Conservation (phyloP, 305 asterid species). For the Fraxinus baroniana region DNA sequence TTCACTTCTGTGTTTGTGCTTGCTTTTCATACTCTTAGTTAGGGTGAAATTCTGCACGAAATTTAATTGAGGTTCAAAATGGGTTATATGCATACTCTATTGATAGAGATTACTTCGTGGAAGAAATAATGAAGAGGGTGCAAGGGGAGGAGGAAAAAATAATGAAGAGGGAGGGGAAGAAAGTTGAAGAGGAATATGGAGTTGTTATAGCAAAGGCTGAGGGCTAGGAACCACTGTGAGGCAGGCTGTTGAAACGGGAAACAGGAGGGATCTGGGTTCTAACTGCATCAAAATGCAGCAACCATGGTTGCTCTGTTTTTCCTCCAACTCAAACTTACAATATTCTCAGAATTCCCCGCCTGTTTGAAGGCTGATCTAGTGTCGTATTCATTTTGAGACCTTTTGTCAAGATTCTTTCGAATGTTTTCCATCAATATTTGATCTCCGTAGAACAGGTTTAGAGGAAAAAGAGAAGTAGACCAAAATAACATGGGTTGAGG, state of each 20-base stretch:
- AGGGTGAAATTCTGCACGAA: neutral
- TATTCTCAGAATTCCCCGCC: neutral
- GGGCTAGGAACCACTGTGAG: conserved; percentile 5
- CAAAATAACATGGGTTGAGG: neutral
- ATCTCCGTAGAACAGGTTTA: neutral
- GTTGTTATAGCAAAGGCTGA: neutral
- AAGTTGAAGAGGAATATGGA: neutral
- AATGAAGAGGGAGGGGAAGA: conserved; percentile 2
- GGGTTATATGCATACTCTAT: neutral
- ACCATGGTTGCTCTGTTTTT: neutral
- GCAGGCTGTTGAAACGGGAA: neutral
- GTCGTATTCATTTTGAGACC: neutral
- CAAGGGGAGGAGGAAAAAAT: neutral
- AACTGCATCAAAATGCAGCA: neutral
- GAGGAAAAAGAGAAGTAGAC: neutral
- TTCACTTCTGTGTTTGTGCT: conserved; percentile 15
- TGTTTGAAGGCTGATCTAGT: neutral
- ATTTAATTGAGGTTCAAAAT: conserved; percentile 5
- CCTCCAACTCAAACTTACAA: neutral
- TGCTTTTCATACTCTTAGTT: neutral
- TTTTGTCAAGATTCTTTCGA: neutral
- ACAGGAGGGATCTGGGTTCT: neutral
- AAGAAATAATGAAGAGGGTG: neutral
- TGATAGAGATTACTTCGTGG: neutral
- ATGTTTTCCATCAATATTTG: neutral